These are phyloP conservation scores for Salix koriyanagi DNA, from an alignment of 345 rosid species.

Conservation along the genomic window DNA sequence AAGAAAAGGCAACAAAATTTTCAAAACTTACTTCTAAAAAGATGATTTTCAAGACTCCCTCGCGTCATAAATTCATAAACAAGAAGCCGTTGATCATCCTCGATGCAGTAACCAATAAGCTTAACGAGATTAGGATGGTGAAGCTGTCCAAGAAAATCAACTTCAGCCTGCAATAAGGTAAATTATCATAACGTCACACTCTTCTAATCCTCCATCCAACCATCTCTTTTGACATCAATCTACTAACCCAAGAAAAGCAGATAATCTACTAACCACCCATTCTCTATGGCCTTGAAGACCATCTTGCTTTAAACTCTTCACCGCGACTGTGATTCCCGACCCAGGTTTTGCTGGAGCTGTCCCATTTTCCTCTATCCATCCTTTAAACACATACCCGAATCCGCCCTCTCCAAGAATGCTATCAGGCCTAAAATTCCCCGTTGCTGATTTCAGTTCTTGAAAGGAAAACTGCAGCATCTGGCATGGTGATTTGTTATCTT, in stretches of 20 bases:
- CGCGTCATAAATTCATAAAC: conserved; percentile 34
- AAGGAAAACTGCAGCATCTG: conserved; percentile 26
- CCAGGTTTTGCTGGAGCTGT: conserved; percentile 33
- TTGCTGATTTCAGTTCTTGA: conserved; percentile 32
- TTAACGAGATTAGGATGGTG: conserved; percentile 32
- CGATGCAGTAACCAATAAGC: conserved; percentile 35
- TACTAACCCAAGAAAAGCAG: conserved; percentile 45
- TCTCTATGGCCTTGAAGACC: conserved; percentile 37
- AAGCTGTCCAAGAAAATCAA: conserved; percentile 33
- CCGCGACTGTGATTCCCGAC: conserved; percentile 31
- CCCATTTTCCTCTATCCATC: conserved; percentile 37
- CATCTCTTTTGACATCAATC: conserved; percentile 20
- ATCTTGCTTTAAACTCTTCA: conserved; percentile 34
- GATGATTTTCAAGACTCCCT: conserved; percentile 36
- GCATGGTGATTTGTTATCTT: conserved; percentile 36
- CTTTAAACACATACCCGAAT: conserved; percentile 32
- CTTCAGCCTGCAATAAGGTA: conserved; percentile 34
- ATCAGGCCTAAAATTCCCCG: conserved; percentile 35
- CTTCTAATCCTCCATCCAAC: conserved; percentile 13
- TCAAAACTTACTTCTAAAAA: conserved; percentile 27
- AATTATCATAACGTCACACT: conserved; percentile 14
- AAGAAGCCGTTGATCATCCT: conserved; percentile 31
- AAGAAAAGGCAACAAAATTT: background rate
- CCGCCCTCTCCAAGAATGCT: conserved; percentile 39
- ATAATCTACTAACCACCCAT: conserved; percentile 43